Percentiles rank a stretch among this genome's conserved stretches.
Evolutionary conservation across 2,329 filamentous ascomycete species (phyloP).

Genomic region (Alternaria metachromatica): DNA sequence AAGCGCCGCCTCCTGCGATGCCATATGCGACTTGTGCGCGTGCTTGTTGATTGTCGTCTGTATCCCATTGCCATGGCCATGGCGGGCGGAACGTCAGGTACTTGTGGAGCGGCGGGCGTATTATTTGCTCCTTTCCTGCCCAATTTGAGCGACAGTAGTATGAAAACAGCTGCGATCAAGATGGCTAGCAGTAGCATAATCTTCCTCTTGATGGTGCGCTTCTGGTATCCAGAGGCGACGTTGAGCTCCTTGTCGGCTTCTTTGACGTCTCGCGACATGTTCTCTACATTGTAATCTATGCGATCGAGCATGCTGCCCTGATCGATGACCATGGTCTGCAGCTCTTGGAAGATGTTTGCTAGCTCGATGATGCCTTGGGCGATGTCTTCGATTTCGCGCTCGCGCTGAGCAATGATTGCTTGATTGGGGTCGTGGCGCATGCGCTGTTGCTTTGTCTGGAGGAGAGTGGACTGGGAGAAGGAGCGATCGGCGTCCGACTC

Average conservation of each 20-base stretch:
- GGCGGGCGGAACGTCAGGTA: slow-evolving; percentile 30
- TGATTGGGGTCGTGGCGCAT: slow-evolving; percentile 73
- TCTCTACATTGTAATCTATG: slow-evolving; percentile 87
- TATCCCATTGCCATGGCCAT: slow-evolving; percentile 9
- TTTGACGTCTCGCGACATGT: slow-evolving; percentile 92
- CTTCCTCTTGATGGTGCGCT: slow-evolving; percentile 86
- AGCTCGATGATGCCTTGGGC: slow-evolving; percentile 97
- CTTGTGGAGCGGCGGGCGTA: slow-evolving; percentile 21
- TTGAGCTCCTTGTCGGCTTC: slow-evolving; percentile 90
- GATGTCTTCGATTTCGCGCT: slow-evolving; percentile 97
- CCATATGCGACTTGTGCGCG: slow-evolving; percentile 38
- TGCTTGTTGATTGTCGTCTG: slow-evolving; percentile 23
- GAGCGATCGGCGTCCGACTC: slow-evolving; percentile 94
- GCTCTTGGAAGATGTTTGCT: slow-evolving; percentile 93
- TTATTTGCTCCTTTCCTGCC: slow-evolving; percentile 54
- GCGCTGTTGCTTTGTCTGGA: slow-evolving; percentile 72
- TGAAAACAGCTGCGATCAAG: slow-evolving; percentile 84
- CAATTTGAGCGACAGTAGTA: slow-evolving; percentile 81
- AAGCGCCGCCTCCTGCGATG: slow-evolving; percentile 45
- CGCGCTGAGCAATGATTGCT: slow-evolving; percentile 83
- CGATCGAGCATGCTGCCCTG: slow-evolving; percentile 60
- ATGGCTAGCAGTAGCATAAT: slow-evolving; percentile 88
- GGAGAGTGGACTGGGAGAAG: slow-evolving; percentile 87
- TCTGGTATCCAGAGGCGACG: slow-evolving; percentile 87
- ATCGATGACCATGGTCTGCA: slow-evolving; percentile 83